Base-by-base conservation (phyloP, 1,284 basidiomycete species). In the Hortiboletus rubellus region DNA sequence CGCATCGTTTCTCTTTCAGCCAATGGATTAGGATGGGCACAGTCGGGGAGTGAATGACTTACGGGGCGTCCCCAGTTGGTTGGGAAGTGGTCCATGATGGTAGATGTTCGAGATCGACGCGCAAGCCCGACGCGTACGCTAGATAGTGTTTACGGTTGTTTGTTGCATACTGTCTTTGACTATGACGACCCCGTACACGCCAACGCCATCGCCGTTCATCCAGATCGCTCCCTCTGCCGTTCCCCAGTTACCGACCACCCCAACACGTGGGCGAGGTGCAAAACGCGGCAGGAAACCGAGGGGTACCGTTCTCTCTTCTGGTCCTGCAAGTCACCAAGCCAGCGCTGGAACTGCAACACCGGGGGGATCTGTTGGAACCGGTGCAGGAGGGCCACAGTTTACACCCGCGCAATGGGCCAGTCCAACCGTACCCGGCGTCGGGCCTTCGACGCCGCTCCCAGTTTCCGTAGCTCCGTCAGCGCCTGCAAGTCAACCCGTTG, bases 11-110 rank as follows among this genome's bases (percentile, higher is more conserved):
- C 89, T 78, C 89, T 91, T 55, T 38, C 31, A 36, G 46, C 15
- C 40, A 44, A 18, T n/a, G 22, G 14, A 51, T 63, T 22, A 61
- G 54, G 24, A 22, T n/a, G 15, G 7, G 46, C 30, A 14, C 2
- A 15, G 5, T n/a, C 7, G 2, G 40, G 4, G 30, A 7, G 18
- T 2, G 1, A 40, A 11, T 6, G 33, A 74, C 87, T 62, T 69
- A 89, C 89, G 44, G 88, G 89, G 43, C 86, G 79, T 36, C 89
- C 89, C 89, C 89, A 91, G 77, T 85, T 89, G 40, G 82, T 84
- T 43, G 89, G 86, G 75, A 89, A 89, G 73, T 91, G 89, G 69
- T 91, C 88, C 89, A 91, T 91, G 55, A 42, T 66, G 69, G 48
- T 36, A 48, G 59, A 40, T 57, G 18, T 31, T 18, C 36, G 27